Base-by-base conservation (phyloP, 1,139 yeast species). In the Candida labiduridarum region DNA sequence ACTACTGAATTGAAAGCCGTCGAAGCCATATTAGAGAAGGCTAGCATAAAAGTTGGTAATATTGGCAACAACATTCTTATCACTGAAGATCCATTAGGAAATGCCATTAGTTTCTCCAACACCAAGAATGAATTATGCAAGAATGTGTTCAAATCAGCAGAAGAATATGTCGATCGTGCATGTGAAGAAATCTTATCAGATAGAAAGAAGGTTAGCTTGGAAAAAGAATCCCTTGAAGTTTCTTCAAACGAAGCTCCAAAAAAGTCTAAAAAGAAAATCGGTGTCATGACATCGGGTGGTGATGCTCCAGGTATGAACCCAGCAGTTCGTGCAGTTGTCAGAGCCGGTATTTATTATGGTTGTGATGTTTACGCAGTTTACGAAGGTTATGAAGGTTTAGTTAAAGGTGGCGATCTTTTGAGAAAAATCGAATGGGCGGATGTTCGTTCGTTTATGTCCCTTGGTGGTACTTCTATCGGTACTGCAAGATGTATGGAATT, bases 251-350 rank as follows among this genome's bases (percentile, higher is more conserved):
- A 22, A 16, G 2, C 59, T 60, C 51, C 44, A 18, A 5, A 45
- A 41, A 59, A 29, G 29, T 22, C 49, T 36, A 64, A 64, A 59
- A 80, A 83, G 75, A 80, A 87, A 63, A 88, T 94, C 58, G 99
- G 96, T 6, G 95, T 94, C 47, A 89, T 94, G 94, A 94, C 99
- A 1, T 89, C 97, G 1, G 99, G 99, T 60, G 99, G 99, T 66
- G 99, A 92, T 70, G 91, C 98, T 43, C 99, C 96, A 22, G 99
- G 99, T 58, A 94, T 94, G 99, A 91, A 92, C 67, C 92, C 97
- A 1, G 89, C 87, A 46, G 99, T 94, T 15, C 80, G 99, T 59
- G 95, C 97, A 1, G 96, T 94, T 52, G 96, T 94, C 7, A 81
- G 99, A 59, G 82, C 97, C 2, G 96, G 96, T 47, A 88, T 94